These are phyloP conservation scores for Dalbergia cochinchinensis DNA, from an alignment of 306 rosid species.

Conservation along the genomic window DNA sequence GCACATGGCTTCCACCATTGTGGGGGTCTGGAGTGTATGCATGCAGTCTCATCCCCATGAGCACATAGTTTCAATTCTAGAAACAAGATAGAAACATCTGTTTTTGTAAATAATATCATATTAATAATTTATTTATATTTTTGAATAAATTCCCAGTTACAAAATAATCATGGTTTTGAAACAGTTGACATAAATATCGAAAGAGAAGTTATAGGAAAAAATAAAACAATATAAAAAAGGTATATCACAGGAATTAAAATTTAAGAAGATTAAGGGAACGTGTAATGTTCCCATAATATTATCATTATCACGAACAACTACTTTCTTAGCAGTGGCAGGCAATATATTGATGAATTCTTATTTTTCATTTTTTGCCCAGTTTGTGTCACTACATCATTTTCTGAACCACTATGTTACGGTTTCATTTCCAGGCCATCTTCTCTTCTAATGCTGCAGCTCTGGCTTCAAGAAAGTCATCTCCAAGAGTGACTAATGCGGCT, in stretches of 20 bases:
- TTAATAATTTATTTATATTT: neutral
- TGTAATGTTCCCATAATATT: neutral
- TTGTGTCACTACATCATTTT: slow-evolving; percentile 8
- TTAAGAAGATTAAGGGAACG: slow-evolving; percentile 18
- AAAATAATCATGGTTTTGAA: neutral
- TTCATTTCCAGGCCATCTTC: slow-evolving; percentile 65
- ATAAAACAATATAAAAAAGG: neutral
- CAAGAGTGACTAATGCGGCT: slow-evolving; percentile 81
- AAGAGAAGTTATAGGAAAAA: neutral
- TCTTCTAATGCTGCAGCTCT: slow-evolving; percentile 72
- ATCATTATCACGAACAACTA: neutral
- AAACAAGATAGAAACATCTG: neutral
- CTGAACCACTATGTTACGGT: slow-evolving; percentile 31
- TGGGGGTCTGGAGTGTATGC: neutral
- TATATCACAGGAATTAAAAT: neutral
- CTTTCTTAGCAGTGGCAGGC: neutral
- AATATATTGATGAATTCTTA: neutral
- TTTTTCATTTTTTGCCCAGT: neutral
- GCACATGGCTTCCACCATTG: no score
- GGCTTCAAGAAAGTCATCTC: slow-evolving; percentile 83
- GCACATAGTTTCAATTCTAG: neutral
- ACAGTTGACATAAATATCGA: neutral
- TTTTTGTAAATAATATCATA: neutral
- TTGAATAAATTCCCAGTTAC: neutral
- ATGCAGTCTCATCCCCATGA: neutral